Base-by-base conservation (phyloP, 257 asterid species). In the Cordia subcordata region DNA sequence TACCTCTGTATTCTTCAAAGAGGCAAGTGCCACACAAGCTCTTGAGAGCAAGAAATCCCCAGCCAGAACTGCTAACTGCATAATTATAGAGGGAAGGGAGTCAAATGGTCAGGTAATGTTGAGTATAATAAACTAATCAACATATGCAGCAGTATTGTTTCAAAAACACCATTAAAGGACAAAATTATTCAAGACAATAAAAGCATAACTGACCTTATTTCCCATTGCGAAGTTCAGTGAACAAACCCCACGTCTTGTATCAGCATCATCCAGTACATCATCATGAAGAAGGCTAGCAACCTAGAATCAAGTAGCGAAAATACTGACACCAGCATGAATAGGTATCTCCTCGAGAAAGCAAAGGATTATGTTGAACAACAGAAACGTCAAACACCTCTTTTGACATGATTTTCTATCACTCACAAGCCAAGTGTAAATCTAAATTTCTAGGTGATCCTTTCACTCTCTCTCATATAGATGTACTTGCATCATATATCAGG, bases 261-360 rank as follows among this genome's bases (percentile, higher is more conserved):
- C 96, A 60, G 99, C 99, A 72, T 93, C 99, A 83, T 89, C 99
- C 80, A 93, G 72, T 68, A 93, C 96, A 51, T 93, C 99, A 74
- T 93, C 99, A 72, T 93, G 99, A 61, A 93, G 99, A 77, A 93
- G 95, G 79, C 99, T 93, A 39, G 99, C 97, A 65, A 93, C 97
- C 97, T 93, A 74, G 35, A 32, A 35, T 32, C 58, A 58, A 49
- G 61, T 16, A 68, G 21, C 47, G 63, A 60, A 49, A 57, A 10
- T 37, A 57, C 20, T 39, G 13, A 35, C 45, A 18, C 20, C 20
- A n/a, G 54, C 15, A n/a, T 12, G 16, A 49, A 11, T 49, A 8
- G 10, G 54, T 21, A 49, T 49, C 54, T 27, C 35, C 35, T 27
- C 35, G 4, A 1, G 35, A 44, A 18, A 13, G 20, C 37, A 14